Evolutionary conservation across 495 filamentous ascomycete genomes (phyloP).

Genomic region (Cercophora scortea): DNA sequence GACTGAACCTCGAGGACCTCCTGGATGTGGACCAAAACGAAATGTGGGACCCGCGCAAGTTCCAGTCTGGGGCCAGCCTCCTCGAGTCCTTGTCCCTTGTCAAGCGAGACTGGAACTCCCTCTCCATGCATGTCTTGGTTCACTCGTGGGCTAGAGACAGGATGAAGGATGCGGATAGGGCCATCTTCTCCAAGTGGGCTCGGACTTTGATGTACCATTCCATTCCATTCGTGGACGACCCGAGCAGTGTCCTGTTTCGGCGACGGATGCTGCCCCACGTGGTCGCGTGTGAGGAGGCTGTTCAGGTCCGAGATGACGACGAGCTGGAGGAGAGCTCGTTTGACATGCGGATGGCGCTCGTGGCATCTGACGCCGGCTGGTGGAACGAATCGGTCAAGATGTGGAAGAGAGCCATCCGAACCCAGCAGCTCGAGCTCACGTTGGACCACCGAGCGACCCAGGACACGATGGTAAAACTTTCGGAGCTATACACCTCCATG

Average conservation of each 20-base stretch:
- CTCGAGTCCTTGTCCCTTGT: conserved; percentile 11
- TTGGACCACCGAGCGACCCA: too few relatives aligned
- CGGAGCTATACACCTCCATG: too few relatives aligned
- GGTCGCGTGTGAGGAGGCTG: neutral
- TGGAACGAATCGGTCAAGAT: too few relatives aligned
- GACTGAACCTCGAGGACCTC: conserved; percentile 1
- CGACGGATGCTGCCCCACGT: neutral
- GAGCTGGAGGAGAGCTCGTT: neutral
- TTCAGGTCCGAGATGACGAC: neutral
- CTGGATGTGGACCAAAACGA: neutral
- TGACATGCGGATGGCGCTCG: neutral
- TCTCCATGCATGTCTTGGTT: conserved; percentile 16
- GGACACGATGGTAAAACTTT: too few relatives aligned
- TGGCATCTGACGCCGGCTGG: too few relatives aligned
- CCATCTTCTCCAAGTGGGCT: neutral
- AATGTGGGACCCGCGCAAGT: neutral
- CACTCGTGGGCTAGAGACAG: conserved; percentile 11
- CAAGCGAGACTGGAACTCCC: neutral
- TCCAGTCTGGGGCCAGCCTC: neutral
- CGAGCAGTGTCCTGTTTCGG: neutral
- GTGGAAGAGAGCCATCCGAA: too few relatives aligned
- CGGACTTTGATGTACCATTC: neutral
- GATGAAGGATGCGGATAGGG: neutral
- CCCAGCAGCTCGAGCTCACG: too few relatives aligned
- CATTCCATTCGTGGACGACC: neutral